A percentile compares a stretch with the other conserved stretches of the same genome.
Evolutionary conservation across 805 yeast species (phyloP).

Genomic region (Pichia cephalocereana): DNA sequence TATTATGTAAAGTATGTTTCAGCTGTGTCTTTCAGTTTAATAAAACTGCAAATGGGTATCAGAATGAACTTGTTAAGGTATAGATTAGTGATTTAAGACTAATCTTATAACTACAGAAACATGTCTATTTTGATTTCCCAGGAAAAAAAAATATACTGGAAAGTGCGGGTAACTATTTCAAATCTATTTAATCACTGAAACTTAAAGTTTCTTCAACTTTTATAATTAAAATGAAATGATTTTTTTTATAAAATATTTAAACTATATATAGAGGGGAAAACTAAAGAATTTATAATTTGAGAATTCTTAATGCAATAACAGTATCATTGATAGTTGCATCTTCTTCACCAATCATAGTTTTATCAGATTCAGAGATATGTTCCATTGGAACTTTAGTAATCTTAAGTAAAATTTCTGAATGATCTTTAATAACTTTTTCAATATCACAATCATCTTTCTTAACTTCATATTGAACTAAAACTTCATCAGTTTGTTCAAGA

Average conservation of each 20-base stretch:
- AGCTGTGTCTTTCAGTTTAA: too few species aligned
- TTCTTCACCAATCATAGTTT: slow-evolving; percentile 68
- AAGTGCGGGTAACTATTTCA: too few species aligned
- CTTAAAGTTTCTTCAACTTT: neutral
- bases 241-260: neutral
- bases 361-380: slow-evolving; percentile 33
- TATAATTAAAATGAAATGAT: too few species aligned
- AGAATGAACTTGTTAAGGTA: too few species aligned
- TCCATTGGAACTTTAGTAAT: slow-evolving; percentile 61
- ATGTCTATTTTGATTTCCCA: too few species aligned
- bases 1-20: neutral
- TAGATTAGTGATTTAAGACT: too few species aligned
- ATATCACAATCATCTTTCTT: slow-evolving; percentile 62
- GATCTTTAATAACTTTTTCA: slow-evolving; percentile 49
- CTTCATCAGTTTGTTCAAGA: slow-evolving; percentile 90
- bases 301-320: slow-evolving; percentile 64
- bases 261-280: neutral
- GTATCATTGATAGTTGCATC: slow-evolving; percentile 80
- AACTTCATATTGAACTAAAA: slow-evolving; percentile 71
- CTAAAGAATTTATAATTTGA: slow-evolving; percentile 39
- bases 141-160: too few species aligned
- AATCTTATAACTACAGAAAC: too few species aligned
- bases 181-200: too few species aligned
- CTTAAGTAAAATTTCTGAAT: slow-evolving; percentile 64
- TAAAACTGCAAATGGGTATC: too few species aligned